Percentiles rank a stretch among this genome's conserved stretches.
These are phyloP conservation scores for Oryza brachyantha DNA, from an alignment of 176 grass and related monocot species.

Conservation along the genomic window DNA sequence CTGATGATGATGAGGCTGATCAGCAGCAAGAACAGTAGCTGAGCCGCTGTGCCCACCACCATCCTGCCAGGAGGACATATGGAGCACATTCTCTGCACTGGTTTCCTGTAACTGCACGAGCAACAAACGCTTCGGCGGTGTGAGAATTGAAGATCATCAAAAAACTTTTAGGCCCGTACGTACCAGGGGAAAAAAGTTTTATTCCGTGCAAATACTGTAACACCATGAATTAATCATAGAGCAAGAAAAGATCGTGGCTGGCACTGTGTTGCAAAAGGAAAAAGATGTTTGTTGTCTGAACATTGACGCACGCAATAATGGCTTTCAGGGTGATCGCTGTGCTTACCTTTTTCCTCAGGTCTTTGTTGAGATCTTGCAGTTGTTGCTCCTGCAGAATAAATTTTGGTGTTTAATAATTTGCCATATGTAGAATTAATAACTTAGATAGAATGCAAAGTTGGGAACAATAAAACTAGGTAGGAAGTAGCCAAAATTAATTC, in stretches of 20 bases:
- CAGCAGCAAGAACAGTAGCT: background rate
- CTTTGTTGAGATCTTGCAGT: constrained; percentile 63
- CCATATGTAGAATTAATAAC: background rate
- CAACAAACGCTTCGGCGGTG: background rate
- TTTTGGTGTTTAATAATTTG: background rate
- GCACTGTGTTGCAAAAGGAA: background rate
- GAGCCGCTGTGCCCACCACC: constrained; percentile 40
- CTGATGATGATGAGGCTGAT: constrained; percentile 25
- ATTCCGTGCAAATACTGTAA: constrained; percentile 2
- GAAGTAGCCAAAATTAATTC: background rate
- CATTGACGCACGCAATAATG: background rate
- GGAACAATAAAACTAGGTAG: constrained; percentile 2
- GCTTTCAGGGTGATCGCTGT: background rate
- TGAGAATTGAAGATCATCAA: background rate
- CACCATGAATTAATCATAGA: background rate
- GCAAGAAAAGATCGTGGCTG: background rate
- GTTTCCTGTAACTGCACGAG: constrained; percentile 41
- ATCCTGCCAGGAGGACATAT: constrained; percentile 44
- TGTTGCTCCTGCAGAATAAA: constrained; percentile 56
- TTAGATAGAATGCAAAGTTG: background rate
- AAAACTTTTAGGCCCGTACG: no score
- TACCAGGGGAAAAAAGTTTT: background rate
- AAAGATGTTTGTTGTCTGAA: background rate
- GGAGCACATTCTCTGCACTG: constrained; percentile 31
- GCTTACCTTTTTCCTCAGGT: constrained; percentile 73